phyloP scores from a whole-genome alignment of 192 early-diverging fungal genomes.

The Endogone sp. region DNA sequence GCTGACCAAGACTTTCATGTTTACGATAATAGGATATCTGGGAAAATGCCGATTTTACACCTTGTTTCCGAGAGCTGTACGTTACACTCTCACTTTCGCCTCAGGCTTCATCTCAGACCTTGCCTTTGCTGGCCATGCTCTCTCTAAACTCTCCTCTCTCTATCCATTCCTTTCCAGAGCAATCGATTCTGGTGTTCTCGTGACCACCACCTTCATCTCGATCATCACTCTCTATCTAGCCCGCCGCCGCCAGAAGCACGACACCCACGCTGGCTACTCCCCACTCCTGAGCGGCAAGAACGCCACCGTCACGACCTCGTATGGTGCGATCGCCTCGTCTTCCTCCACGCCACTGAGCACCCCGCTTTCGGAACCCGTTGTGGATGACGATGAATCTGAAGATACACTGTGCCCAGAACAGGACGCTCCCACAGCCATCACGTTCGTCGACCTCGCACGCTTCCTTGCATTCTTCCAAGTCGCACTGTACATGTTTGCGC shows the following conservation, averaged over 20 bases:
- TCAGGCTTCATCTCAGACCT: background rate
- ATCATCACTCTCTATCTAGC: background rate
- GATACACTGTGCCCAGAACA: slow-evolving; percentile 7
- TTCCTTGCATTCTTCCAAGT: slow-evolving; percentile 1
- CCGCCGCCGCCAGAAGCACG: background rate
- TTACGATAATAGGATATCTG: background rate
- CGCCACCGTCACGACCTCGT: background rate
- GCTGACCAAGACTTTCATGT: too few relatives aligned
- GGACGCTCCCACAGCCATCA: background rate
- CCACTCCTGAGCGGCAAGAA: background rate
- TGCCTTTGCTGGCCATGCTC: too few relatives aligned
- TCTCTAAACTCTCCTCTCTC: too few relatives aligned
- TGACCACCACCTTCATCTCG: background rate
- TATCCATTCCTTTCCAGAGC: background rate
- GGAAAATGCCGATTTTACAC: slow-evolving; percentile 2
- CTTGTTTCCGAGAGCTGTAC: slow-evolving; percentile 2
- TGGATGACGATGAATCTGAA: slow-evolving; percentile 5
- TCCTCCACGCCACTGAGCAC: too few relatives aligned
- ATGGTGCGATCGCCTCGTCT: background rate
- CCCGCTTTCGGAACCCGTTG: background rate
- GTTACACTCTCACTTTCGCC: background rate
- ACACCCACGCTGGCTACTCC: background rate
- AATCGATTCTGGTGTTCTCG: background rate
- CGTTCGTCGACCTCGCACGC: background rate
- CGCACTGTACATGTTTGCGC: background rate